Conservation (phyloP, 108 stramenopile genomes). For the Cyclotella atomus region DNA sequence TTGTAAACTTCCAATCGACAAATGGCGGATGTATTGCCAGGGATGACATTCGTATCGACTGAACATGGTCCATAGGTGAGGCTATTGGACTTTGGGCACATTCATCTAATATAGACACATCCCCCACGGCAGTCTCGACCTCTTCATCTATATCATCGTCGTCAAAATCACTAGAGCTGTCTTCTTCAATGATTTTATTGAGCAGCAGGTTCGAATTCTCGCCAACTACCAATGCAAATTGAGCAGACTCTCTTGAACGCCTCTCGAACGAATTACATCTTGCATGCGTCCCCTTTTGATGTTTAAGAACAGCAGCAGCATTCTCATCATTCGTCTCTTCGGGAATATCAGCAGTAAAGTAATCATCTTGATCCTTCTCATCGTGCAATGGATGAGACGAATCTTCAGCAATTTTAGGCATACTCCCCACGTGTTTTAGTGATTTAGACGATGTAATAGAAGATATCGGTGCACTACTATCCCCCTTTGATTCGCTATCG, state of each 20-base stretch:
- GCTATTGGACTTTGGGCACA: conserved; percentile 5
- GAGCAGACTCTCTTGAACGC: conserved; percentile 62
- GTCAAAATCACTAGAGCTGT: conserved; percentile 48
- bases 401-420: conserved; percentile 11
- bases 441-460: no score
- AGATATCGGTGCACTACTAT: no score
- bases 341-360: background rate
- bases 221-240: conserved; percentile 82
- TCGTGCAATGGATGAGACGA: background rate
- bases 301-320: background rate
- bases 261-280: conserved; percentile 50
- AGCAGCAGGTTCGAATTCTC: conserved; percentile 51
- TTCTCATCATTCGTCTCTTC: background rate
- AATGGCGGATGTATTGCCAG: conserved; percentile 6
- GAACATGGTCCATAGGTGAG: conserved; percentile 13
- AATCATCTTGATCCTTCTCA: background rate
- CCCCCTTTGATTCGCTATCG: background rate
- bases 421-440: background rate
- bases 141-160: conserved; percentile 58
- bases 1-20: conserved; percentile 44
- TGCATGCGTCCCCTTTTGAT: background rate
- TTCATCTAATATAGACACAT: conserved; percentile 5
- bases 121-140: conserved; percentile 30
- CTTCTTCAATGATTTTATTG: conserved; percentile 65
- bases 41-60: background rate